A percentile compares a stretch with the other conserved stretches of the same genome.
These are phyloP conservation scores for Debaryomyces sp. DNA, from an alignment of 1,139 yeast genomes.

Conservation along the genomic window DNA sequence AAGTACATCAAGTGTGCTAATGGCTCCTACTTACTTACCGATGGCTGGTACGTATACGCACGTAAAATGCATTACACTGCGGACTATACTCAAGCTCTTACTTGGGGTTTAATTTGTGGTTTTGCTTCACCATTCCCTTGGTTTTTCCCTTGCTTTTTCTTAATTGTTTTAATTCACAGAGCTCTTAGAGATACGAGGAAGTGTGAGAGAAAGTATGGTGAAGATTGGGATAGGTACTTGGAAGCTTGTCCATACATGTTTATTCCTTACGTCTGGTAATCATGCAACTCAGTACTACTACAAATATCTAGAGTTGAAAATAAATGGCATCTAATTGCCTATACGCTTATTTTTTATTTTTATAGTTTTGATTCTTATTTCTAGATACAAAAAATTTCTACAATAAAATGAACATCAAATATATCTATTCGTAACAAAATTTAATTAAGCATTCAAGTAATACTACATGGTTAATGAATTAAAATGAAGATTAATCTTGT, in stretches of 20 bases:
- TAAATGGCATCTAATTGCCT: neutral
- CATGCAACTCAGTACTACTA: neutral
- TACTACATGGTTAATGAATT: constrained; percentile 2
- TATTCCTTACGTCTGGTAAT: constrained; percentile 79
- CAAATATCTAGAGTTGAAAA: neutral
- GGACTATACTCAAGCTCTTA: constrained; percentile 81
- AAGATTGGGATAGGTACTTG: constrained; percentile 87
- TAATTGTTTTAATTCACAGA: constrained; percentile 84
- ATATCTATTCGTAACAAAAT: constrained; percentile 5
- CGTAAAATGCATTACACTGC: constrained; percentile 96
- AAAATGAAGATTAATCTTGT: constrained; percentile 61
- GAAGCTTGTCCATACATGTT: constrained; percentile 90
- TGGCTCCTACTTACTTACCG: constrained; percentile 83
- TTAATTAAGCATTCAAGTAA: constrained; percentile 2
- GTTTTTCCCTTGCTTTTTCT: constrained; percentile 93
- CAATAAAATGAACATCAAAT: neutral
- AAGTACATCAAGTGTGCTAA: constrained; percentile 79
- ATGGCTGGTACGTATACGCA: constrained; percentile 93
- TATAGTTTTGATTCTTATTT: neutral
- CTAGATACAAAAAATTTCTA: neutral
- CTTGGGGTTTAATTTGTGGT: constrained; percentile 95
- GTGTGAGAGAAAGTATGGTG: constrained; percentile 85
- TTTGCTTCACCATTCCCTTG: constrained; percentile 87
- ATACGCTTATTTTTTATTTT: neutral
- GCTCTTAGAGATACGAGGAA: constrained; percentile 84